Conservation (phyloP, 257 asterid species). For the Solanum lycopersicoides region DNA sequence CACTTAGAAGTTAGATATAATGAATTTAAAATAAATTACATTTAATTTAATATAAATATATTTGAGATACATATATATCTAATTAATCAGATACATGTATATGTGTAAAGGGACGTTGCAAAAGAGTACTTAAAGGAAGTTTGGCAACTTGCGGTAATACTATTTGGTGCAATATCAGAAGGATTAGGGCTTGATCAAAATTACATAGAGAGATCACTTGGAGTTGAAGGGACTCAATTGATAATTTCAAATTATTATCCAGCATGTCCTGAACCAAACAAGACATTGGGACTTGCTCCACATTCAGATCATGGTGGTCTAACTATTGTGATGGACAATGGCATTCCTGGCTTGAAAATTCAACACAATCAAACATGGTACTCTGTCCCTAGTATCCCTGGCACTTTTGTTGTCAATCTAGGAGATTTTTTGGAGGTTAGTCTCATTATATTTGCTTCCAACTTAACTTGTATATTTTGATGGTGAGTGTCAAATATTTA, state of each 20-base stretch:
- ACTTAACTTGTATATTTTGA: not conserved
- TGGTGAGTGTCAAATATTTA: too few species aligned
- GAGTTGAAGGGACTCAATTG: conserved; percentile 28
- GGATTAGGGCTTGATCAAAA: conserved; percentile 32
- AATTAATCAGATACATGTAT: not conserved
- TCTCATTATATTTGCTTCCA: not conserved
- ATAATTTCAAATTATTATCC: conserved; percentile 47
- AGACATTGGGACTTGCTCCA: conserved; percentile 41
- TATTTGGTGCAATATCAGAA: conserved; percentile 22
- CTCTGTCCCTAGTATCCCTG: conserved; percentile 29
- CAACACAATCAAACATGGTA: conserved; percentile 30
- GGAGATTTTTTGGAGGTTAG: conserved; percentile 59
- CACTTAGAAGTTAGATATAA: too few species aligned
- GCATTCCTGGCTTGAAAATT: conserved; percentile 46
- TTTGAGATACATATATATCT: too few species aligned
- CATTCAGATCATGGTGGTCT: conserved; percentile 65
- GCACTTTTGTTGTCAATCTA: conserved; percentile 39
- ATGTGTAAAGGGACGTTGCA: conserved; percentile 17
- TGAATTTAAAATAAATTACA: too few species aligned
- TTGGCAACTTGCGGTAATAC: conserved; percentile 21
- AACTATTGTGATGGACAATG: conserved; percentile 49
- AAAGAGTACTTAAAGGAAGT: conserved; percentile 33
- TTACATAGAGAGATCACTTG: conserved; percentile 28
- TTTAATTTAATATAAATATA: accelerated
- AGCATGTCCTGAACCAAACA: conserved; percentile 55